Conservation (phyloP, 2,329 filamentous ascomycete species). For the Alternaria postmessia region DNA sequence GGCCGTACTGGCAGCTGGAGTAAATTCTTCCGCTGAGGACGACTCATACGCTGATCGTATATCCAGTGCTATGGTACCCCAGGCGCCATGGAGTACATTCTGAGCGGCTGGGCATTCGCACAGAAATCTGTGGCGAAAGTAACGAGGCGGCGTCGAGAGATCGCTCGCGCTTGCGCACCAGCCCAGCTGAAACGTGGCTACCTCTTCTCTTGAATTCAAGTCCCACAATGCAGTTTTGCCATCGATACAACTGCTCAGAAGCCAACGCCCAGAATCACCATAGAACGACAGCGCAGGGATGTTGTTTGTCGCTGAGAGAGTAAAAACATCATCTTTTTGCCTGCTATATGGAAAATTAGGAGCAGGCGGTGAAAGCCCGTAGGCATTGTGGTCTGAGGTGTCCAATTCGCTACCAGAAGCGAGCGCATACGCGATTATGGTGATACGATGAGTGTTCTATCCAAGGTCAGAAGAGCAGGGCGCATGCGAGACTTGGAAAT, state of each 20-base stretch:
- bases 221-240: slow-evolving; percentile 61
- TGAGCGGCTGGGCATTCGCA: slow-evolving; percentile 22
- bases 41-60: slow-evolving; percentile 34
- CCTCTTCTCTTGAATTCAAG: slow-evolving; percentile 31
- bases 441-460: slow-evolving; percentile 68
- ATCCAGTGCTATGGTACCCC: slow-evolving; percentile 42
- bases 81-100: slow-evolving; percentile 30
- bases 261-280: slow-evolving; percentile 65
- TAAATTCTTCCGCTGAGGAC: neutral
- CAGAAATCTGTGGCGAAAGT: neutral
- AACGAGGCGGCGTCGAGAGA: slow-evolving; percentile 16
- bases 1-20: neutral
- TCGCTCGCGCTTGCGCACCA: slow-evolving; percentile 29
- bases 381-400: slow-evolving; percentile 1
- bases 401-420: slow-evolving; percentile 7
- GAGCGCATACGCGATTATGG: slow-evolving; percentile 67
- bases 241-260: slow-evolving; percentile 65
- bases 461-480: neutral
- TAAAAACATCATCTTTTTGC: slow-evolving; percentile 34
- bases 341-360: slow-evolving; percentile 37
- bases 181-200: slow-evolving; percentile 33
- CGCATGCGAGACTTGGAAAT: neutral
- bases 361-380: neutral
- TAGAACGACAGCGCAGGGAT: slow-evolving; percentile 67
- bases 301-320: slow-evolving; percentile 51